Conservation (phyloP, 305 asterid species). For the Fraxinus albicans region DNA sequence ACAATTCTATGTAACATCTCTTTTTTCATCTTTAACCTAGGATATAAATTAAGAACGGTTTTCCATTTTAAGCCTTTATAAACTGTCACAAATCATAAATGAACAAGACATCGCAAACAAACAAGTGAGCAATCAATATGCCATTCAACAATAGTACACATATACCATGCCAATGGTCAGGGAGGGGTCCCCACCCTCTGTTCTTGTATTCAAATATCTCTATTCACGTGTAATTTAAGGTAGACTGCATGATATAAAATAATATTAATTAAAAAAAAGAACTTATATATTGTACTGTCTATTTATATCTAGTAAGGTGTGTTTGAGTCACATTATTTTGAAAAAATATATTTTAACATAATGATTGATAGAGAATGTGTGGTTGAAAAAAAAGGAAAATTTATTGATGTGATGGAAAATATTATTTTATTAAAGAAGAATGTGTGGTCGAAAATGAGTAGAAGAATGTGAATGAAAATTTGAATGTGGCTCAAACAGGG, state of each 20-base stretch:
- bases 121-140: no score
- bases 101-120: background rate
- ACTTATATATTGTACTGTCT: no score
- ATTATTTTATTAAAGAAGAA: no score
- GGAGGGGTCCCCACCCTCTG: background rate
- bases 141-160: background rate
- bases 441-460: no score
- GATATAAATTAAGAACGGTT: background rate
- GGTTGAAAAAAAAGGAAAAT: no score
- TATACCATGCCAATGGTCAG: background rate
- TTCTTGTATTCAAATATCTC: background rate
- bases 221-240: background rate
- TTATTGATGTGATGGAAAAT: no score
- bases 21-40: background rate
- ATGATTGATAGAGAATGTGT: no score
- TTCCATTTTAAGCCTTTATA: background rate
- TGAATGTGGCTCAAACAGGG: no score
- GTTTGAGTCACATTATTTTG: no score
- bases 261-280: background rate
- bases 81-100: background rate
- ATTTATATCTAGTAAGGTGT: no score
- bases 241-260: background rate
- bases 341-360: no score
- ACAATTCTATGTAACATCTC: background rate
- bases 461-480: no score